These are phyloP conservation scores for Phytophthora tentaculata DNA, from an alignment of 352 stramenopile species.

Conservation along the genomic window DNA sequence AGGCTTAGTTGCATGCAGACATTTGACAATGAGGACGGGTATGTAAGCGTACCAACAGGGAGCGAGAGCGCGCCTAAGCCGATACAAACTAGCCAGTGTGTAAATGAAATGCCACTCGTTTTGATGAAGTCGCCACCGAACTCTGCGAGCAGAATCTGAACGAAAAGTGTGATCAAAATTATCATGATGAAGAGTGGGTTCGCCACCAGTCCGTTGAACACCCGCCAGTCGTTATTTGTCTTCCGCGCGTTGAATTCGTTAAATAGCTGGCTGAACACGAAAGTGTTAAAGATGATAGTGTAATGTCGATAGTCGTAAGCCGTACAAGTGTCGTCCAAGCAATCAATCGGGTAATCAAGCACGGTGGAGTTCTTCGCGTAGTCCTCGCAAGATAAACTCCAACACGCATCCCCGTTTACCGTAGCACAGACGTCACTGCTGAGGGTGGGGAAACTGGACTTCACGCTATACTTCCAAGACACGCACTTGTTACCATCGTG, in stretches of 20 bases:
- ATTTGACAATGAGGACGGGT: not conserved
- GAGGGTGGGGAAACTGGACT: slow-evolving; percentile 54
- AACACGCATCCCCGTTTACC: slow-evolving; percentile 50
- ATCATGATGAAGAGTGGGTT: slow-evolving; percentile 96
- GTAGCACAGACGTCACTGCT: slow-evolving; percentile 51
- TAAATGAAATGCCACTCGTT: slow-evolving; percentile 68
- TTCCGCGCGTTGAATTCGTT: slow-evolving; percentile 86
- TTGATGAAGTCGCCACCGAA: slow-evolving; percentile 92
- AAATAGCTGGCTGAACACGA: slow-evolving; percentile 97
- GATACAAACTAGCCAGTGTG: slow-evolving; percentile 69
- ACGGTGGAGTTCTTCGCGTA: slow-evolving; percentile 50
- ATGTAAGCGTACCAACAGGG: slow-evolving; percentile 59
- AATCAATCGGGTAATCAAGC: slow-evolving; percentile 55
- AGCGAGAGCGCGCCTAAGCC: slow-evolving; percentile 67
- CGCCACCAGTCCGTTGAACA: slow-evolving; percentile 91
- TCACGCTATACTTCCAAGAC: slow-evolving; percentile 47
- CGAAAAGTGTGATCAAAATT: slow-evolving; percentile 89
- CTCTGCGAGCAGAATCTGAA: slow-evolving; percentile 96
- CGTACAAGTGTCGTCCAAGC: slow-evolving; percentile 52
- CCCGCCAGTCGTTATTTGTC: slow-evolving; percentile 96
- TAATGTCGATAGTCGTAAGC: slow-evolving; percentile 92
- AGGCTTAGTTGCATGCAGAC: too few species aligned
- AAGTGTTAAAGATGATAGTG: slow-evolving; percentile 98
- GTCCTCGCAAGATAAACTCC: slow-evolving; percentile 60
- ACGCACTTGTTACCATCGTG: slow-evolving; percentile 66